phyloP scores from a whole-genome alignment of 1,284 basidiomycete genomes.

The Sanghuangporus baumii region DNA sequence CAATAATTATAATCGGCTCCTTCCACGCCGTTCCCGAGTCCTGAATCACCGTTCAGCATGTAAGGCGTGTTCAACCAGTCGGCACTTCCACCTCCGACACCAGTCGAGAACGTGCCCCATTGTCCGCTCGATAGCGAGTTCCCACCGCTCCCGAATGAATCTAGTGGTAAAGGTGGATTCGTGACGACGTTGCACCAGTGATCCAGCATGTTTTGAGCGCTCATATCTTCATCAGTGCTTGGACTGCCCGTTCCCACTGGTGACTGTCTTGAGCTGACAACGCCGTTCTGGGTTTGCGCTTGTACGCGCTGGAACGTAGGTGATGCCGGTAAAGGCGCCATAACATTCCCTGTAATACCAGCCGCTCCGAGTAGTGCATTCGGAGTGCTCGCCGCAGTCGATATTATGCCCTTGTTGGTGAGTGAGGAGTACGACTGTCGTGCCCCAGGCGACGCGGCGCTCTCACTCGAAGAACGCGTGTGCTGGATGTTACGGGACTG shows the following conservation, averaged over 20 bases:
- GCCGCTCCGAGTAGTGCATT: constrained; percentile 20
- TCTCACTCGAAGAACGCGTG: constrained; percentile 30
- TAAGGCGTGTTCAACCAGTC: constrained; percentile 20
- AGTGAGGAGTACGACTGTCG: background rate
- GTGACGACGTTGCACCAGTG: constrained; percentile 77
- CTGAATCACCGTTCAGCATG: constrained; percentile 20
- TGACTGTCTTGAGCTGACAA: constrained; percentile 40
- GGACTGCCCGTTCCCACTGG: constrained; percentile 61
- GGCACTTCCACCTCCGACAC: constrained; percentile 9
- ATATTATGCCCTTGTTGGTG: background rate
- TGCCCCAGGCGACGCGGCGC: constrained; percentile 7
- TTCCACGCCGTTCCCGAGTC: constrained; percentile 41
- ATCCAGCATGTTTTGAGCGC: constrained; percentile 70
- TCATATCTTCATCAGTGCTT: constrained; percentile 63
- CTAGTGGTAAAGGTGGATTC: constrained; percentile 55
- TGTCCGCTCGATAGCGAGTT: constrained; percentile 25
- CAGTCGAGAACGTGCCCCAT: constrained; percentile 33
- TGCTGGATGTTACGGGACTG: constrained; percentile 30
- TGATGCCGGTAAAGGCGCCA: constrained; percentile 28
- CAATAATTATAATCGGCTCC: constrained; percentile 76
- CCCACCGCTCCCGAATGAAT: constrained; percentile 37
- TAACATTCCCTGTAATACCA: background rate
- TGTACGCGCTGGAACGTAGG: constrained; percentile 61
- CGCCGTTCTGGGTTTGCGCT: constrained; percentile 29
- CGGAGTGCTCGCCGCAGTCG: constrained; percentile 1